Evolutionary conservation across 305 asterid species (phyloP), one percentile per base, ranked within the genome.

Genomic region (Caryopteris hybrid): DNA sequence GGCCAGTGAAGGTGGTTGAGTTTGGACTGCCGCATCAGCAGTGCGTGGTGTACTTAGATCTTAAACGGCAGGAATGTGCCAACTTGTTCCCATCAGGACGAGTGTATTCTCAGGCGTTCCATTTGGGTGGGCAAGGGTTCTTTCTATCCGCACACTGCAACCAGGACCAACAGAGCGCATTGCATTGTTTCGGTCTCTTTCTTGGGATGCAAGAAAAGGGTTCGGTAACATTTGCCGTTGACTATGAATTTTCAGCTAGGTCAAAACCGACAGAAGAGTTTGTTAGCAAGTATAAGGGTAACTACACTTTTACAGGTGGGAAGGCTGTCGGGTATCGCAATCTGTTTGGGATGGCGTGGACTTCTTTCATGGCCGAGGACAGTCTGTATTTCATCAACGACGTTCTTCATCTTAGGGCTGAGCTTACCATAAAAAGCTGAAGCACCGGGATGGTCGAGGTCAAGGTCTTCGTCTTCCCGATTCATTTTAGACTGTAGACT

Each of bases 141-240:
- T 90, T 92, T 79, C 85, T 92, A 42, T 90, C 97, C 3, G 98
- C 97, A 21, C 97, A 92, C 65, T 90, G 98, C 88, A 90, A 90
- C 84, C 82, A 85, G 91, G 98, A 92, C 64, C 97, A 88, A 66
- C 96, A 86, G 60, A 86, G 88, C 84, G 77, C 93, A 59, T 82
- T 74, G 47, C 93, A 90, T 22, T 90, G 93, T 56, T 92, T 92
- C 42, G 98, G 98, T 36, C 97, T 92, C 31, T 92, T 90, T 78
- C 80, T 92, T 6, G 97, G 97, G 48, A 92, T 90, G 98, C 96
- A 92, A 66, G 96, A 86, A 56, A 88, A 86, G 79, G 96, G 97
- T 6, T 86, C 92, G 0, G 88, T 83, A 2, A 64, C 90, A 13
- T 85, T 92, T 3, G 86, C 85, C 0, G 96, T 92, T 9, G 97